Conservation (phyloP, 305 asterid species). For the Solanum hybrid region DNA sequence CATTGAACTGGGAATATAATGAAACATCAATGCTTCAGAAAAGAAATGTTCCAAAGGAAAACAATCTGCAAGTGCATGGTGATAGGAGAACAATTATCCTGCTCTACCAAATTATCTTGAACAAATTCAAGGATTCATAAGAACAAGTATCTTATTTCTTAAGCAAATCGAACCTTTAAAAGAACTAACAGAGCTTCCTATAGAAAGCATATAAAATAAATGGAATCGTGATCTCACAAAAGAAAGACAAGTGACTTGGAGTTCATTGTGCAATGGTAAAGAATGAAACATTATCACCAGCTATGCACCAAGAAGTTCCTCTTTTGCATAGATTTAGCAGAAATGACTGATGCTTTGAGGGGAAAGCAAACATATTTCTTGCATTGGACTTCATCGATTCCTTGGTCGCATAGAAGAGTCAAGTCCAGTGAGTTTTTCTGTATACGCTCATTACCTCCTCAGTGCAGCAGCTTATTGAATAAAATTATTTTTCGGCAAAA, state of each 20-base stretch:
- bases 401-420: not conserved
- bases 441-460: not conserved
- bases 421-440: not conserved
- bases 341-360: not conserved
- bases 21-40: not conserved
- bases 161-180: not conserved
- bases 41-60: not conserved
- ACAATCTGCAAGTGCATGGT: not conserved
- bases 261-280: not conserved
- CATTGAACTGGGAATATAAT: not conserved
- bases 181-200: not conserved
- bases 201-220: not conserved
- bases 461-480: not conserved
- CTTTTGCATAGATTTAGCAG: not conserved
- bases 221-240: not conserved
- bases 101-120: conserved; percentile 7
- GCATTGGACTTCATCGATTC: not conserved
- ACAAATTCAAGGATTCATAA: not conserved
- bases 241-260: not conserved
- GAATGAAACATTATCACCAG: not conserved
- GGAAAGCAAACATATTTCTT: not conserved
- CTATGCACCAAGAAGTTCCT: not conserved
- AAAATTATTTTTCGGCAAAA: not conserved
- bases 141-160: not conserved
- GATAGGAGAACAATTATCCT: not conserved